A percentile compares a stretch with the other conserved stretches of the same genome.
Evolutionary conservation across 257 asterid genomes (phyloP).

Genomic region (Fraxinus americana): DNA sequence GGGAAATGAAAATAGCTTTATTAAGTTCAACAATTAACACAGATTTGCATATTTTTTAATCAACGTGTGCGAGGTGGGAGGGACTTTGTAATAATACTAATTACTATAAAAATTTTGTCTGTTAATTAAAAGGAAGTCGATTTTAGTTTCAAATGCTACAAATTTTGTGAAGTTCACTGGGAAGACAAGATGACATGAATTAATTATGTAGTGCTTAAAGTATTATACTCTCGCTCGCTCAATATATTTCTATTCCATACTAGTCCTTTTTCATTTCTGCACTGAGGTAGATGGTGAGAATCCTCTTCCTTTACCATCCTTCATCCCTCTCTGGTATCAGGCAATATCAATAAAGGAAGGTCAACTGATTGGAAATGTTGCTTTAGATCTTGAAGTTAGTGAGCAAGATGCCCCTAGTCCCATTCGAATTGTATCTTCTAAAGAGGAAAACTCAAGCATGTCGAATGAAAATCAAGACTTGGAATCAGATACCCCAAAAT

Average conservation of each 20-base stretch:
- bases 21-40: background rate
- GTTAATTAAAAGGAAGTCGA: background rate
- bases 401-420: constrained; percentile 44
- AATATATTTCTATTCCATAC: background rate
- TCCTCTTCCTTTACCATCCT: background rate
- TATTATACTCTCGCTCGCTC: background rate
- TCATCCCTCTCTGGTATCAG: constrained; percentile 41
- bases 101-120: too few relatives aligned
- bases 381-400: constrained; percentile 54
- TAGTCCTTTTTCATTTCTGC: background rate
- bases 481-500: constrained; percentile 26
- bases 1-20: background rate
- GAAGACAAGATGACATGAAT: background rate
- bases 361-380: constrained; percentile 74
- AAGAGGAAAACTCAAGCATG: constrained; percentile 35
- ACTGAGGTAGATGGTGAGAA: background rate
- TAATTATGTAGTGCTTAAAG: background rate
- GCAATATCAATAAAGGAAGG: constrained; percentile 78
- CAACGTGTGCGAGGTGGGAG: background rate
- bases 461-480: constrained; percentile 33
- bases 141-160: constrained; percentile 3
- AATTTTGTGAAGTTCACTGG: constrained; percentile 4
- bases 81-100: background rate
- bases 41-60: background rate
- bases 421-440: constrained; percentile 65